Evolutionary conservation across 345 rosid genomes (phyloP), one percentile per base, ranked within the genome.

Genomic region (Syzygium oleosum): DNA sequence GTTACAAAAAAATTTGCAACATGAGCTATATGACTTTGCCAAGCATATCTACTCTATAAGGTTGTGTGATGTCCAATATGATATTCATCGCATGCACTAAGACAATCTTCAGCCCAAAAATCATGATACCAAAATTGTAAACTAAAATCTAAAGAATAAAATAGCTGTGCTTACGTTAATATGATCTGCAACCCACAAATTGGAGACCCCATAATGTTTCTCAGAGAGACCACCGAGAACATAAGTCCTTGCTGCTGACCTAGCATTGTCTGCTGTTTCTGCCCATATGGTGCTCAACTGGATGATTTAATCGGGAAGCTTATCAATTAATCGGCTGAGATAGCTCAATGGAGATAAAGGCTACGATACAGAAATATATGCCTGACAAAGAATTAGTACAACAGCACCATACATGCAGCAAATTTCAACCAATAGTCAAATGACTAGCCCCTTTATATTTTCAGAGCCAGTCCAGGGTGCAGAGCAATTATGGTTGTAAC

Each of bases 241-340:
- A 91, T 93, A 94, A 29, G 92, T 92, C 87, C 99, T 91, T 77
- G 99, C 99, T 61, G 96, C 98, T 88, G 96, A 94, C 89, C 98
- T 92, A 83, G 99, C 99, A 87, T 94, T 96, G 88, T 97, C 98
- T 15, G 99, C 95, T 79, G 99, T 94, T 90, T 97, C 98, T 21
- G 99, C 98, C 98, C 99, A 97, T 91, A 96, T 97, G 23, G 99
- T 97, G 90, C 98, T 97, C 90, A 97, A 90, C 99, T 97, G 96
- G 49, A 73, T 21, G 10, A 73, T 73, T 38, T 19, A 73, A 73
- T 38, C 4, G 4, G 38, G 80, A 73, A 73, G 80, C 80, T 73
- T 19, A 73, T 34, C 25, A 73, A 2, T 34, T 73, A 73, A 73
- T 73, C 49, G 5, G 80, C 80, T 73, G 49, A 34, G 14, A 73